Conservation (phyloP, 805 yeast species). For the Candida nitratophila region DNA sequence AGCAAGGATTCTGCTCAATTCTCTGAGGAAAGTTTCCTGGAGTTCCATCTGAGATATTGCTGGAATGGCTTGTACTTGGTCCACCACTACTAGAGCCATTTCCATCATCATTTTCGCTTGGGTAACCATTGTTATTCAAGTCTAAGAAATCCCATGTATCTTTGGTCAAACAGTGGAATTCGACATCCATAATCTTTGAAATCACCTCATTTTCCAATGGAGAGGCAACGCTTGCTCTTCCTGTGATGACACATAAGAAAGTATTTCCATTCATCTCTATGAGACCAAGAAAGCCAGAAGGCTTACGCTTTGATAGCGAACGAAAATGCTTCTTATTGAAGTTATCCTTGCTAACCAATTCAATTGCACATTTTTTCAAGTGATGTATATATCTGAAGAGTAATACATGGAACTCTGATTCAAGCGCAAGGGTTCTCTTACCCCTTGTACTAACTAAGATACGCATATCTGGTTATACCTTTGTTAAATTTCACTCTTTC, state of each 20-base stretch:
- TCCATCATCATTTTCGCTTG: slow-evolving; percentile 34
- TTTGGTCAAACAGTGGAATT: slow-evolving; percentile 69
- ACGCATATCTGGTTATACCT: slow-evolving; percentile 30
- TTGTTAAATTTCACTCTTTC: background rate
- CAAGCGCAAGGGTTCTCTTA: slow-evolving; percentile 35
- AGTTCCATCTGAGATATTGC: slow-evolving; percentile 6
- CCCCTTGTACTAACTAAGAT: slow-evolving; percentile 25
- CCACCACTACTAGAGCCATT: background rate
- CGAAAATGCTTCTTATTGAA: slow-evolving; percentile 32
- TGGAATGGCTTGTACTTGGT: slow-evolving; percentile 20
- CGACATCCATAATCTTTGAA: slow-evolving; percentile 76
- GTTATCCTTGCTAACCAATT: slow-evolving; percentile 33
- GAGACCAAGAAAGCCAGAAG: slow-evolving; percentile 73
- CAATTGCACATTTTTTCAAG: slow-evolving; percentile 38
- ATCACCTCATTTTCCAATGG: slow-evolving; percentile 79
- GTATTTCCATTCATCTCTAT: slow-evolving; percentile 61
- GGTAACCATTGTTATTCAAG: slow-evolving; percentile 62
- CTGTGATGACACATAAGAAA: slow-evolving; percentile 74
- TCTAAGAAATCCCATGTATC: slow-evolving; percentile 76
- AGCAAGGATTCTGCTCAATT: slow-evolving; percentile 71
- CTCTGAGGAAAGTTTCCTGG: slow-evolving; percentile 10
- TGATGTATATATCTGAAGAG: slow-evolving; percentile 35
- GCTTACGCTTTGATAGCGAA: slow-evolving; percentile 36
- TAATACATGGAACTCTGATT: slow-evolving; percentile 36
- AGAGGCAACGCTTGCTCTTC: slow-evolving; percentile 68